phyloP scores from a whole-genome alignment of 1,284 basidiomycete species.

The Fomitiporia mediterranea region DNA sequence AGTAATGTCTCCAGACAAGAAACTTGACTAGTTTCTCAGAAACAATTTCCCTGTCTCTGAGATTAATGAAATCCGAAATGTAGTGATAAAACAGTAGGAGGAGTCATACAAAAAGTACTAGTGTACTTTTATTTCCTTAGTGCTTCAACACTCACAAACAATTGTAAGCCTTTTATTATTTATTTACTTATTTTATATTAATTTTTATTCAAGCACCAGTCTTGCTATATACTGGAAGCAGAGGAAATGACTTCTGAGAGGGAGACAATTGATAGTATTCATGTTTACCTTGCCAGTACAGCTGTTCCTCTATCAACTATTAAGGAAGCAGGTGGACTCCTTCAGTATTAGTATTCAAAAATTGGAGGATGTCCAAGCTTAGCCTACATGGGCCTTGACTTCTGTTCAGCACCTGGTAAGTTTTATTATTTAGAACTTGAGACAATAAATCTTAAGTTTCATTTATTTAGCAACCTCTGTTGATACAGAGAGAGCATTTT shows the following conservation, averaged over 20 bases:
- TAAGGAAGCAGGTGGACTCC: too few relatives aligned
- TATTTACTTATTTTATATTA: not conserved
- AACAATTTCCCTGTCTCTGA: not conserved
- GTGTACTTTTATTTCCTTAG: not conserved
- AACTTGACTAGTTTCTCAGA: too few relatives aligned
- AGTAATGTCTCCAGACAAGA: too few relatives aligned
- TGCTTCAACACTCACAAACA: not conserved
- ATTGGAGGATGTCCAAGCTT: not conserved
- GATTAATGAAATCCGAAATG: not conserved
- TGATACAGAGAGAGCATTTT: slow-evolving; percentile 27
- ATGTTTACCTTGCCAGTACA: too few relatives aligned
- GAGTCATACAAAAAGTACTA: too few relatives aligned
- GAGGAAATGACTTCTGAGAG: not conserved
- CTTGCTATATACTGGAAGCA: not conserved
- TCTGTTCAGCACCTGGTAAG: not conserved
- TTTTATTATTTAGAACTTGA: not conserved
- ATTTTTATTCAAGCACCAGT: not conserved
- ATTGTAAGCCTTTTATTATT: not conserved
- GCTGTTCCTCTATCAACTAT: not conserved
- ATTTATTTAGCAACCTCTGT: slow-evolving; percentile 16
- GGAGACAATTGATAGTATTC: not conserved
- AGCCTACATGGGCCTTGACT: not conserved
- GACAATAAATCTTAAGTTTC: not conserved
- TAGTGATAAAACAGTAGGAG: not conserved
- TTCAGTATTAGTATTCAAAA: too few relatives aligned